Evolutionary conservation across 2,329 filamentous ascomycete genomes (phyloP).

Genomic region (Cytospora chrysosperma): DNA sequence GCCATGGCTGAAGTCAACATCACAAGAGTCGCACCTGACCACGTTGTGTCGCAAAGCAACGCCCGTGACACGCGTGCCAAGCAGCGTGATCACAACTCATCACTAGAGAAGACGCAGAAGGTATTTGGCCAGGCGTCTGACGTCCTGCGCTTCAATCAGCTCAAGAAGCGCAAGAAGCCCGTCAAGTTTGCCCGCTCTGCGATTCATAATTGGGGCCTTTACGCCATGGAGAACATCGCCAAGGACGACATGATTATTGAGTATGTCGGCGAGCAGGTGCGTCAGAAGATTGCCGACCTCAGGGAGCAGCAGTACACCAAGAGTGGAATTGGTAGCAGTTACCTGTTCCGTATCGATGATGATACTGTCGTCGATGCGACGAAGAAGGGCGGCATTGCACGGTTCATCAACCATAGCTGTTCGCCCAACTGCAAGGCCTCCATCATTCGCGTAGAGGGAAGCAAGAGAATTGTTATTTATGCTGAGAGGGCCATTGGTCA

Average conservation of each 20-base stretch:
- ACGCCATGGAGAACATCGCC: slow-evolving; percentile 94
- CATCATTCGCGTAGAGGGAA: slow-evolving; percentile 98
- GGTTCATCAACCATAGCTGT: slow-evolving; percentile 98
- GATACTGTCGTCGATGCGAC: slow-evolving; percentile 97
- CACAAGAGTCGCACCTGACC: slow-evolving; percentile 73
- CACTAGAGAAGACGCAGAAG: slow-evolving; percentile 93
- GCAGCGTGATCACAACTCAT: slow-evolving; percentile 89
- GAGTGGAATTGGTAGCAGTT: slow-evolving; percentile 95
- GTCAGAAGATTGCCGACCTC: slow-evolving; percentile 96
- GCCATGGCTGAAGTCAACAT: slow-evolving; percentile 67
- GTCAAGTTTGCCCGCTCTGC: slow-evolving; percentile 97
- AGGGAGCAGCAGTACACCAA: slow-evolving; percentile 89
- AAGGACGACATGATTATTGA: slow-evolving; percentile 99
- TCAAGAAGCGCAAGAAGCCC: slow-evolving; percentile 99
- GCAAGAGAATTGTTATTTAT: slow-evolving; percentile 98
- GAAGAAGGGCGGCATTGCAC: slow-evolving; percentile 95
- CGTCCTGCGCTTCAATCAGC: slow-evolving; percentile 94
- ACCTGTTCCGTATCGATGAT: slow-evolving; percentile 97
- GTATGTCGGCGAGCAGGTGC: slow-evolving; percentile 96
- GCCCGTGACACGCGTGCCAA: slow-evolving; percentile 94
- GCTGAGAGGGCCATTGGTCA: slow-evolving; percentile 90
- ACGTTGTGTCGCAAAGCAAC: slow-evolving; percentile 79
- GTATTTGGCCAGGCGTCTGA: slow-evolving; percentile 80
- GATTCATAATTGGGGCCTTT: slow-evolving; percentile 98
- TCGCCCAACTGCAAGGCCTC: slow-evolving; percentile 98